Percentiles rank a stretch among this genome's conserved stretches.
phyloP scores from a whole-genome alignment of 2,329 filamentous ascomycete genomes.

The Sclerotinia trifoliorum region DNA sequence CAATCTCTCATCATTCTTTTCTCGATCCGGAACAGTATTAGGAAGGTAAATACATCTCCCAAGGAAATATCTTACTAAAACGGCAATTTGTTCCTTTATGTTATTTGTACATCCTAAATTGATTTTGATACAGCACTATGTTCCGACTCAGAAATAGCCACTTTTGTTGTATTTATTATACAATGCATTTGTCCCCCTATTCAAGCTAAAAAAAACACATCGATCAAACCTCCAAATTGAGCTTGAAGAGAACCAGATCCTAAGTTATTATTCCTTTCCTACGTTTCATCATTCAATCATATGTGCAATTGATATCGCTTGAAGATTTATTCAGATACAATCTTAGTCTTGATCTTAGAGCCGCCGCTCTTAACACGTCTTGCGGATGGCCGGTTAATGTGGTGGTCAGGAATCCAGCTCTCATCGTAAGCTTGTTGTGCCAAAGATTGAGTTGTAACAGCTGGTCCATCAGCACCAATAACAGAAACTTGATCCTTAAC shows the following conservation, averaged over 20 bases:
- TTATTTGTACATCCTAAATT: conserved; percentile 17
- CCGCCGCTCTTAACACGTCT: conserved; percentile 61
- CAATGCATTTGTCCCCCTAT: conserved; percentile 7
- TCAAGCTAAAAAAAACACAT: conserved; percentile 2
- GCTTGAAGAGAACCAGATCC: not conserved
- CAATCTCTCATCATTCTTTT: not conserved
- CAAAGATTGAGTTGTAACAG: conserved; percentile 37
- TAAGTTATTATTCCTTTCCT: conserved; percentile 4
- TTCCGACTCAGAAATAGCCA: not conserved
- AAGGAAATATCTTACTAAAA: not conserved
- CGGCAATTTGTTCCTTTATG: not conserved
- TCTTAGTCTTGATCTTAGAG: conserved; percentile 31
- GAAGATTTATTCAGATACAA: conserved; percentile 20
- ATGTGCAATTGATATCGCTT: not conserved
- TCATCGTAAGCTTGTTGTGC: conserved; percentile 40
- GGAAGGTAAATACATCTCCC: not conserved
- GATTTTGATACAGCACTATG: conserved; percentile 12
- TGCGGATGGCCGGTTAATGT: conserved; percentile 81
- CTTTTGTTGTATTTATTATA: conserved; percentile 22
- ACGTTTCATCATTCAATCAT: conserved; percentile 4
- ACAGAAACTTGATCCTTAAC: conserved; percentile 56
- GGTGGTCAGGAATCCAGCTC: conserved; percentile 51
- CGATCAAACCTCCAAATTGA: not conserved
- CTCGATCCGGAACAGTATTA: not conserved
- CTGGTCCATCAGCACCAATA: conserved; percentile 54